Conservation (phyloP, 768 basidiomycete genomes). For the Tylopilus subfusipes region DNA sequence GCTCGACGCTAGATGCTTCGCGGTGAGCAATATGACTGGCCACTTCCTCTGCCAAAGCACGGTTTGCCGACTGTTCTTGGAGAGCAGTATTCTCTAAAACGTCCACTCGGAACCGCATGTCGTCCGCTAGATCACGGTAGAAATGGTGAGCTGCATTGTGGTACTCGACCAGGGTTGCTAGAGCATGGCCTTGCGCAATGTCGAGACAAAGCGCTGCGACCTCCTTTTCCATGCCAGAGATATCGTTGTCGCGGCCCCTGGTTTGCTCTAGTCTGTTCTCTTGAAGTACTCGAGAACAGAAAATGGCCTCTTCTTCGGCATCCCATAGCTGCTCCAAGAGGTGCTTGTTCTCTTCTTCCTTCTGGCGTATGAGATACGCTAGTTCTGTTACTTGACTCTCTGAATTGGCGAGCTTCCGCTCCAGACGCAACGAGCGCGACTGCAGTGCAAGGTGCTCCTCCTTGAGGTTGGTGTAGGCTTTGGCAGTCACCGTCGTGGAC, state of each 20-base stretch:
- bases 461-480: slow-evolving; percentile 38
- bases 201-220: slow-evolving; percentile 17
- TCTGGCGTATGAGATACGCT: slow-evolving; percentile 56
- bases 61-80: slow-evolving; percentile 18
- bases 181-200: slow-evolving; percentile 10
- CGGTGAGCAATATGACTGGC: slow-evolving; percentile 39
- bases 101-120: slow-evolving; percentile 26
- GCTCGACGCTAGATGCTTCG: slow-evolving; percentile 40
- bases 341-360: slow-evolving; percentile 48
- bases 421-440: slow-evolving; percentile 48
- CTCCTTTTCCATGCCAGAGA: slow-evolving; percentile 17
- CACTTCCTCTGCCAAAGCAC: slow-evolving; percentile 34
- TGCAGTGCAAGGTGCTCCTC: slow-evolving; percentile 38
- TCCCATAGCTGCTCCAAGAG: slow-evolving; percentile 30
- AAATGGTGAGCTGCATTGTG: slow-evolving; percentile 31
- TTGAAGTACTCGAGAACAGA: slow-evolving; percentile 11
- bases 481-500: slow-evolving; percentile 38
- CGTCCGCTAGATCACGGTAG: slow-evolving; percentile 36
- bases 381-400: slow-evolving; percentile 66
- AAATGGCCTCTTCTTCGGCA: slow-evolving; percentile 14
- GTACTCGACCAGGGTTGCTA: slow-evolving; percentile 12
- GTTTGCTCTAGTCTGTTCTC: slow-evolving; percentile 4
- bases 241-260: not conserved
- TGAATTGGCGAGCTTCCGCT: slow-evolving; percentile 66
- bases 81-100: slow-evolving; percentile 6